Conservation (phyloP, 192 early-diverging fungal genomes). For the Globomyces pollinis-pini region DNA sequence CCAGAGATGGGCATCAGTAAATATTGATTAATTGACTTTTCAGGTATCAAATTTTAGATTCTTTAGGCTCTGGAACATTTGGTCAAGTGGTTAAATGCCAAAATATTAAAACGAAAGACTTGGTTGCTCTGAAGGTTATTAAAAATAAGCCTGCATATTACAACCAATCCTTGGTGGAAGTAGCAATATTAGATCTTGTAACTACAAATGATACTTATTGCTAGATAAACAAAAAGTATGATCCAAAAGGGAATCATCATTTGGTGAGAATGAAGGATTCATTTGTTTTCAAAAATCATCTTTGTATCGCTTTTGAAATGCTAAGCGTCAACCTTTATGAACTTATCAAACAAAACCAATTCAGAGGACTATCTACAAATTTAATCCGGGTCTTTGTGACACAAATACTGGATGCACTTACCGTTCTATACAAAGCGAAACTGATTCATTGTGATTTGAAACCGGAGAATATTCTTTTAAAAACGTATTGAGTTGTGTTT, state of each 20-base stretch:
- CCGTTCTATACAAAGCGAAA: conserved; percentile 73
- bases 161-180: conserved; percentile 96
- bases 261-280: conserved; percentile 82
- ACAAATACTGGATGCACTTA: conserved; percentile 89
- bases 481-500: conserved; percentile 50
- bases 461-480: conserved; percentile 93
- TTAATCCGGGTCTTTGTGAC: conserved; percentile 86
- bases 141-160: conserved; percentile 98
- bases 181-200: conserved; percentile 83
- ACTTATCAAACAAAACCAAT: conserved; percentile 95
- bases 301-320: conserved; percentile 96
- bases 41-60: conserved; percentile 86
- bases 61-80: conserved; percentile 94
- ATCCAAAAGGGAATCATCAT: conserved; percentile 79
- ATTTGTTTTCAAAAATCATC: conserved; percentile 87
- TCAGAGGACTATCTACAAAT: conserved; percentile 87
- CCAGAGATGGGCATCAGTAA: conserved; percentile 77
- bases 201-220: neutral
- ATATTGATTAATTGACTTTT: neutral
- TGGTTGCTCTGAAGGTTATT: conserved; percentile 93
- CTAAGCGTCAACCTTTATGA: conserved; percentile 97
- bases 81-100: conserved; percentile 97
- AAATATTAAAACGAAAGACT: conserved; percentile 84
- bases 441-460: conserved; percentile 99
- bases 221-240: conserved; percentile 83